phyloP scores from a whole-genome alignment of 2,329 filamentous ascomycete species.

The Nothomitra cinnamomea region DNA sequence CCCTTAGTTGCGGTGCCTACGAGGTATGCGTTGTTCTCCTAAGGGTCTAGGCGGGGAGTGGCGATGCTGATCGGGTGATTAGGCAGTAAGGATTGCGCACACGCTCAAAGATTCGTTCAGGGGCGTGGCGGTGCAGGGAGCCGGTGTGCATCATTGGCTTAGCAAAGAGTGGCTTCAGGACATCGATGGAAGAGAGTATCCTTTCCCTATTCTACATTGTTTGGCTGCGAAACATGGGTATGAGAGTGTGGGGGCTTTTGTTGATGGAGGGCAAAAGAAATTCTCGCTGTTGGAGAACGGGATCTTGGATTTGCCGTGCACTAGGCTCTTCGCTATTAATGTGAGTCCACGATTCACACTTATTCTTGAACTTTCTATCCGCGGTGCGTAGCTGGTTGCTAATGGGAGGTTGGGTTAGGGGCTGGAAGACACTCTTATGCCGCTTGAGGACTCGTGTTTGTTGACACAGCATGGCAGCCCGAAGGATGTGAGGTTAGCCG shows the following conservation, averaged over 20 bases:
- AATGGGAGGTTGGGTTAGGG: too few species aligned
- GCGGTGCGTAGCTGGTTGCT: too few species aligned
- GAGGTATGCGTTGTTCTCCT: too few species aligned
- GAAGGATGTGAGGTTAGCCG: slow-evolving; percentile 40
- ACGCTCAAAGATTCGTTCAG: slow-evolving; percentile 39
- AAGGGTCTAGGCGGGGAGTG: too few species aligned
- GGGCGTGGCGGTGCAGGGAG: slow-evolving; percentile 45
- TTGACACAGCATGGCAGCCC: slow-evolving; percentile 46
- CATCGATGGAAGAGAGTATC: slow-evolving; percentile 50
- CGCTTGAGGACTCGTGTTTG: slow-evolving; percentile 49
- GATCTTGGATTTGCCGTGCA: slow-evolving; percentile 37
- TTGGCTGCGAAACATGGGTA: slow-evolving; percentile 48
- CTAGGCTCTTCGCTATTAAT: slow-evolving; percentile 43
- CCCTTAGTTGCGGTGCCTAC: slow-evolving; percentile 48
- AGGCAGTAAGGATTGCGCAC: slow-evolving; percentile 48
- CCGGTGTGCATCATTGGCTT: slow-evolving; percentile 45
- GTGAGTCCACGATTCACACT: too few species aligned
- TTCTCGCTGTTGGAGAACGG: slow-evolving; percentile 46
- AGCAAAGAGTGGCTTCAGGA: slow-evolving; percentile 40
- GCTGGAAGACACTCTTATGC: slow-evolving; percentile 45
- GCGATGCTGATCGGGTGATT: too few species aligned
- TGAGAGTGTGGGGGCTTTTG: slow-evolving; percentile 35
- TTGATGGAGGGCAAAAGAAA: slow-evolving; percentile 36
- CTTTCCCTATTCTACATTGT: slow-evolving; percentile 36
- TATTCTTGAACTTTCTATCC: too few species aligned